Evolutionary conservation across 2,329 filamentous ascomycete species (phyloP).

Genomic region (Nemania diffusa): DNA sequence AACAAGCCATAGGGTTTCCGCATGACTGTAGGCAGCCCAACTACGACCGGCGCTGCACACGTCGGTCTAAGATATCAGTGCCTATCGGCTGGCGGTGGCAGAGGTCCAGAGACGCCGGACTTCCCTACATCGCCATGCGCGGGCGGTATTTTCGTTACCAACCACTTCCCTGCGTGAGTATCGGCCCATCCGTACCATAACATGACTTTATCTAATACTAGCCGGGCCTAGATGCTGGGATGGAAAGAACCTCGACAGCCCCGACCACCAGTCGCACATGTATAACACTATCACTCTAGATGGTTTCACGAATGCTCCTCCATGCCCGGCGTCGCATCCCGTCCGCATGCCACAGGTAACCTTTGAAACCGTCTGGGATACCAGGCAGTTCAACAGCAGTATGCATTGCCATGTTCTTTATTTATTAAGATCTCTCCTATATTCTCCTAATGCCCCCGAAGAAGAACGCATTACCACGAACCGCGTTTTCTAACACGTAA

Average conservation of each 20-base stretch:
- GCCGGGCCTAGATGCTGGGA: too few species aligned
- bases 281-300: too few species aligned
- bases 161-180: conserved; percentile 52
- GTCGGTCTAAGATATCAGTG: conserved; percentile 54
- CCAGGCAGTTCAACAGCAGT: too few species aligned
- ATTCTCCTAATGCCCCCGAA: too few species aligned
- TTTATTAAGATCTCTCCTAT: neutral
- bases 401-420: conserved; percentile 21
- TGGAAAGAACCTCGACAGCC: too few species aligned
- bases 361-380: too few species aligned
- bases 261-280: too few species aligned
- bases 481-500: conserved; percentile 1
- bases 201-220: conserved; percentile 9
- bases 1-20: conserved; percentile 52
- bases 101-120: conserved; percentile 51
- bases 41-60: conserved; percentile 39
- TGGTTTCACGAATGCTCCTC: too few species aligned
- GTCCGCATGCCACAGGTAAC: too few species aligned
- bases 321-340: too few species aligned
- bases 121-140: conserved; percentile 53
- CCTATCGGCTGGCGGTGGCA: conserved; percentile 49
- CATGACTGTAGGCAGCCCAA: conserved; percentile 55
- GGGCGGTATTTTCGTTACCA: conserved; percentile 53
- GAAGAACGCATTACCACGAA: neutral
- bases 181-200: neutral